phyloP scores from a whole-genome alignment of 2,329 filamentous ascomycete genomes.

The Diplodia corticola region DNA sequence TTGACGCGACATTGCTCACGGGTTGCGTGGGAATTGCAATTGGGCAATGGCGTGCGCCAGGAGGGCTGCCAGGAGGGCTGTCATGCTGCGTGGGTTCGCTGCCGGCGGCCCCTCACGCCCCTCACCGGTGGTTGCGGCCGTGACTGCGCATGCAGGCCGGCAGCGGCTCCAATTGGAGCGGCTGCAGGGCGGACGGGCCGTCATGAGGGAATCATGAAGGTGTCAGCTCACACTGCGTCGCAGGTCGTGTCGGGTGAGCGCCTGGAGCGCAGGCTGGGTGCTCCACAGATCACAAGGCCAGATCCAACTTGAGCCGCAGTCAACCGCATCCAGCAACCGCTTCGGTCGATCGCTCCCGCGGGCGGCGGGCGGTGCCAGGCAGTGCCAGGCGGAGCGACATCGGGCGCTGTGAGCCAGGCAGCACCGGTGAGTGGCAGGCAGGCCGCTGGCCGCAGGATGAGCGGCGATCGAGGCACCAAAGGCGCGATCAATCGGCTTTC shows the following conservation, averaged over 20 bases:
- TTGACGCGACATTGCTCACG: conserved; percentile 18
- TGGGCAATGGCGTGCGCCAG: not conserved
- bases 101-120: not conserved
- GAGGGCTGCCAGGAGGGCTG: no score
- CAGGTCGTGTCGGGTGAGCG: conserved; percentile 11
- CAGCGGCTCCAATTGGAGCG: conserved; percentile 14
- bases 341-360: not conserved
- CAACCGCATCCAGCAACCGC: conserved; percentile 6
- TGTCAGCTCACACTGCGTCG: conserved; percentile 12
- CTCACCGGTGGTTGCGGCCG: not conserved
- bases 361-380: not conserved
- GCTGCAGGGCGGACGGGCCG: not conserved
- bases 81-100: no score
- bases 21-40: conserved; percentile 10
- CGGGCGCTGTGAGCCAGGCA: not conserved
- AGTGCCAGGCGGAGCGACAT: not conserved
- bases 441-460: not conserved
- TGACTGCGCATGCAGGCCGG: not conserved
- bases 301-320: conserved; percentile 18
- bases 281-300: conserved; percentile 14
- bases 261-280: not conserved
- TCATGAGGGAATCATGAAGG: conserved; percentile 19
- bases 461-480: conserved; percentile 13
- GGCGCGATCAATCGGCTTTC: not conserved
- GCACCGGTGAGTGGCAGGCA: not conserved